Conservation (phyloP, 106 monocot genomes). For the Allium sativum region DNA sequence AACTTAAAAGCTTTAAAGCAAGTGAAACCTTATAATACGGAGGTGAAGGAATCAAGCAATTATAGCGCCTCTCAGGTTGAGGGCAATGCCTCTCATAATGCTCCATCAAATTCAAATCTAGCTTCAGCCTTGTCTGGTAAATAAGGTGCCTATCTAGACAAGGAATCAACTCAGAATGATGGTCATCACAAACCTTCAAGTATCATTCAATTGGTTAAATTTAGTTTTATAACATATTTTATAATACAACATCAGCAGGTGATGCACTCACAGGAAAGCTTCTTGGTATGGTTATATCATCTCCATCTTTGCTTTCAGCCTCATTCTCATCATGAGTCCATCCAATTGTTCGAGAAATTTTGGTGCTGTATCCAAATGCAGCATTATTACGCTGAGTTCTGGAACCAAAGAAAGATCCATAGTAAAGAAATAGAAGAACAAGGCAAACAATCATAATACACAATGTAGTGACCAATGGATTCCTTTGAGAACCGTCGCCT, state of each 20-base stretch:
- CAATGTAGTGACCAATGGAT: slow-evolving; percentile 32
- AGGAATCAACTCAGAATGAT: slow-evolving; percentile 66
- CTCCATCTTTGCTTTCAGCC: slow-evolving; percentile 29
- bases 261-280: slow-evolving; percentile 50
- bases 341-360: slow-evolving; percentile 37
- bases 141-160: slow-evolving; percentile 67
- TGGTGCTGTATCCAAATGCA: slow-evolving; percentile 39
- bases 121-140: slow-evolving; percentile 53
- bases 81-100: slow-evolving; percentile 79
- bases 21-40: slow-evolving; percentile 36
- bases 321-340: slow-evolving; percentile 34
- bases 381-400: slow-evolving; percentile 13
- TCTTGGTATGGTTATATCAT: slow-evolving; percentile 25
- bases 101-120: slow-evolving; percentile 58
- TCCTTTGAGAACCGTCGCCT: slow-evolving; percentile 49
- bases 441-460: slow-evolving; percentile 26
- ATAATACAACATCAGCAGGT: background rate
- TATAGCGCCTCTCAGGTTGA: slow-evolving; percentile 46
- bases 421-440: slow-evolving; percentile 29
- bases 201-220: slow-evolving; percentile 1
- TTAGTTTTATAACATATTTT: background rate
- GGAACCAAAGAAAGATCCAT: slow-evolving; percentile 24
- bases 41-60: slow-evolving; percentile 71
- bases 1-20: background rate
- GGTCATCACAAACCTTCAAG: slow-evolving; percentile 53